These are phyloP conservation scores for Diaporthe longicolla DNA, from an alignment of 2,329 filamentous ascomycete species.

Conservation along the genomic window DNA sequence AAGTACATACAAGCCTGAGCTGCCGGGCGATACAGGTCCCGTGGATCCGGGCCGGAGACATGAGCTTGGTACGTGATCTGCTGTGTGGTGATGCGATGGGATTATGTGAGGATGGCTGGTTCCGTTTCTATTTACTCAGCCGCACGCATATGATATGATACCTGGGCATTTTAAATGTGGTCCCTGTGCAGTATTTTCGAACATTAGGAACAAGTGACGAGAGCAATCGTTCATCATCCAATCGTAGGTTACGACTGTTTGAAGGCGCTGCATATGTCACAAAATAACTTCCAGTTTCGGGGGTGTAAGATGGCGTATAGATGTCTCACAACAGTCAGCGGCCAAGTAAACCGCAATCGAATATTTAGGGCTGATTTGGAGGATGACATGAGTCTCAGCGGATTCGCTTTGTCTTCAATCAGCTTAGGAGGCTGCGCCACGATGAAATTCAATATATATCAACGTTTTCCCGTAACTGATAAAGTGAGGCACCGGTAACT, in stretches of 20 bases:
- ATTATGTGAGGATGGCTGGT: not conserved
- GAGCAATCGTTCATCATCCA: not conserved
- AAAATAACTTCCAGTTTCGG: not conserved
- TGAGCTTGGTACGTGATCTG: not conserved
- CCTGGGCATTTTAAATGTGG: not conserved
- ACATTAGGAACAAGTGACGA: not conserved
- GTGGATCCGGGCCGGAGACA: not conserved
- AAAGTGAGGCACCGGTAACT: not conserved
- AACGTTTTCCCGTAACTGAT: not conserved
- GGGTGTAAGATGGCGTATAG: not conserved
- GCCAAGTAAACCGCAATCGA: not conserved
- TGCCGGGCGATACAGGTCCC: constrained; percentile 1
- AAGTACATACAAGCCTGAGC: constrained; percentile 7
- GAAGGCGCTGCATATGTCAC: too few species aligned
- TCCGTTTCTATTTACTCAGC: too few species aligned
- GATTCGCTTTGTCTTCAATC: not conserved
- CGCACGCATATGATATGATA: not conserved
- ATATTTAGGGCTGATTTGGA: not conserved
- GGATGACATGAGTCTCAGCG: not conserved
- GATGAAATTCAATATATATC: not conserved
- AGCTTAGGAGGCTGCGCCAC: not conserved
- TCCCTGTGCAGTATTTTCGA: not conserved
- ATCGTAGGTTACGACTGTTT: too few species aligned
- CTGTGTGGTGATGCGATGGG: not conserved
- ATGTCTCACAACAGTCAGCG: not conserved